A percentile compares a stretch with the other conserved stretches of the same genome.
Evolutionary conservation across 305 asterid genomes (phyloP).

Genomic region (Salvia sclarea): DNA sequence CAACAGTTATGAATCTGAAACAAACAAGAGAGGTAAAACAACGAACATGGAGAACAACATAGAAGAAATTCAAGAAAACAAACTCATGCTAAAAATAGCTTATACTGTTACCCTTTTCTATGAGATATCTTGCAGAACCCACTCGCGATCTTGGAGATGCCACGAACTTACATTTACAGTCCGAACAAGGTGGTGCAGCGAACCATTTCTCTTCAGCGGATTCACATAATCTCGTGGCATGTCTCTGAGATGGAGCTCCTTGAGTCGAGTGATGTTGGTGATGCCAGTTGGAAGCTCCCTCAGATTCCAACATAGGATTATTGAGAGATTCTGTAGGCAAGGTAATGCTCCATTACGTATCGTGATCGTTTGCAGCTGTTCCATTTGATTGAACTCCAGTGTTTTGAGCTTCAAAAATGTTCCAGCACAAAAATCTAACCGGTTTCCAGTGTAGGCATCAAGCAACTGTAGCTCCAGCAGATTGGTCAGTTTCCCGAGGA

Average conservation of each 20-base stretch:
- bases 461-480: conserved; percentile 24
- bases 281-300: conserved; percentile 18
- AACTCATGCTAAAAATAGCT: background rate
- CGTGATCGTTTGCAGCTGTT: background rate
- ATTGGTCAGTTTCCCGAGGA: conserved; percentile 13
- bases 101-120: background rate
- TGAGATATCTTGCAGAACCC: background rate
- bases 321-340: conserved; percentile 14
- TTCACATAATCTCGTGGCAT: conserved; percentile 10
- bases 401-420: conserved; percentile 22
- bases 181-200: conserved; percentile 4
- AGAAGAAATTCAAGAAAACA: background rate
- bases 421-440: background rate
- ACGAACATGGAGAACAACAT: background rate
- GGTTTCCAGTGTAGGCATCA: conserved; percentile 16
- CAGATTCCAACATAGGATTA: conserved; percentile 11
- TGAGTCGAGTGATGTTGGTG: background rate
- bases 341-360: conserved; percentile 12
- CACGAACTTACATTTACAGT: background rate
- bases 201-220: background rate
- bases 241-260: conserved; percentile 12
- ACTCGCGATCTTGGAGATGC: background rate
- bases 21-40: too few species aligned
- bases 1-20: too few species aligned
- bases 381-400: conserved; percentile 16